Conservation (phyloP, 1,284 basidiomycete genomes). For the Ceratobasidium sp. region DNA sequence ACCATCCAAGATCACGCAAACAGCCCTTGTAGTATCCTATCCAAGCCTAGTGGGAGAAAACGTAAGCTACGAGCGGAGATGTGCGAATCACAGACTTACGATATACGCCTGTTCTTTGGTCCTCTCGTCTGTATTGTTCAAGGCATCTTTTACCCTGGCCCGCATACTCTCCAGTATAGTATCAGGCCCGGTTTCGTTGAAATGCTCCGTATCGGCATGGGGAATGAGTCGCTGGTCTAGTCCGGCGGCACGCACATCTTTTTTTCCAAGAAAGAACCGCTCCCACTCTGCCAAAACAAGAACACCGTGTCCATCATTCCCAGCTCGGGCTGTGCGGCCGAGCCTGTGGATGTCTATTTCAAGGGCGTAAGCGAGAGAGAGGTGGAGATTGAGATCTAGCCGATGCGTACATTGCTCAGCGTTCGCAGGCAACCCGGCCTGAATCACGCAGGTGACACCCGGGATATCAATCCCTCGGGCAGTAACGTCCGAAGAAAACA, state of each 20-base stretch:
- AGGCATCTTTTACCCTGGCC: slow-evolving; percentile 45
- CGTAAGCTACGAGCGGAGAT: not conserved
- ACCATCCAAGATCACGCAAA: slow-evolving; percentile 55
- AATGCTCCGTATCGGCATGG: slow-evolving; percentile 46
- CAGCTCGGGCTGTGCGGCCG: slow-evolving; percentile 59
- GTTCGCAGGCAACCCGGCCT: slow-evolving; percentile 57
- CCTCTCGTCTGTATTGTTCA: slow-evolving; percentile 49
- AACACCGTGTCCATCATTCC: slow-evolving; percentile 60
- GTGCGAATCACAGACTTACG: slow-evolving; percentile 46
- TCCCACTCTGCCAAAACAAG: slow-evolving; percentile 66
- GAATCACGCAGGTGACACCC: slow-evolving; percentile 63
- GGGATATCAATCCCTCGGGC: slow-evolving; percentile 59
- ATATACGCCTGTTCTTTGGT: slow-evolving; percentile 62
- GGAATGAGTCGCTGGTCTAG: not conserved
- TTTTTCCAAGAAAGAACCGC: slow-evolving; percentile 58
- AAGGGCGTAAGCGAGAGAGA: not conserved
- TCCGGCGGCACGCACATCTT: slow-evolving; percentile 51
- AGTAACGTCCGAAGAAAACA: slow-evolving; percentile 57
- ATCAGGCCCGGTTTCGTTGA: slow-evolving; percentile 50
- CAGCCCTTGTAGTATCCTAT: slow-evolving; percentile 67
- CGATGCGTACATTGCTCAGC: slow-evolving; percentile 52
- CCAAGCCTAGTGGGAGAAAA: slow-evolving; percentile 50
- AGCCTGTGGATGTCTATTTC: slow-evolving; percentile 53
- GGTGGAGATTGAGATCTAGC: slow-evolving; percentile 9
- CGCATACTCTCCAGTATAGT: slow-evolving; percentile 40